phyloP scores from a whole-genome alignment of 2,329 filamentous ascomycete genomes.

The Arthroderma sp. region DNA sequence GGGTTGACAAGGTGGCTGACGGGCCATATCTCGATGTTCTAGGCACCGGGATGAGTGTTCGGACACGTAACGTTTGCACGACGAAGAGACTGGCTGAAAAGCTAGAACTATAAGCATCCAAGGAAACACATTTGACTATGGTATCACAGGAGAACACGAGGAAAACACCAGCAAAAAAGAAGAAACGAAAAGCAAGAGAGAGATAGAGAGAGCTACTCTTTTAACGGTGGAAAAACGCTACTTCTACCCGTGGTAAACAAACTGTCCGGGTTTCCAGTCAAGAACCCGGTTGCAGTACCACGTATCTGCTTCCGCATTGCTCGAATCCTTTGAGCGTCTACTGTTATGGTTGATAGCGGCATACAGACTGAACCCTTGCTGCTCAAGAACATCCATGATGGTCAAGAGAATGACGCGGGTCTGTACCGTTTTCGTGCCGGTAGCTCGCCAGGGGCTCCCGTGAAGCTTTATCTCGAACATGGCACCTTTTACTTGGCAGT shows the following conservation, averaged over 20 bases:
- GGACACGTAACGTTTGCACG: background rate
- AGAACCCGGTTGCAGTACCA: slow-evolving; percentile 10
- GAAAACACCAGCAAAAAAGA: background rate
- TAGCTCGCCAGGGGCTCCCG: slow-evolving; percentile 25
- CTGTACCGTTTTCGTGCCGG: slow-evolving; percentile 27
- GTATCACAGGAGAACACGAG: background rate
- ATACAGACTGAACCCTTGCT: slow-evolving; percentile 31
- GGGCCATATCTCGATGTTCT: background rate
- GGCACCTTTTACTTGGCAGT: slow-evolving; percentile 13
- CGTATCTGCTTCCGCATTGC: slow-evolving; percentile 4
- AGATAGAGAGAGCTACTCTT: too few relatives aligned
- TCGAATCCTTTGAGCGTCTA: slow-evolving; percentile 11
- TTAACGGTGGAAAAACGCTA: too few relatives aligned
- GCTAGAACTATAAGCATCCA: background rate
- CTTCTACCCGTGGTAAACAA: slow-evolving; percentile 6
- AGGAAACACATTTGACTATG: background rate
- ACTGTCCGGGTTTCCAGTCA: slow-evolving; percentile 7
- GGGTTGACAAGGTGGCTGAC: background rate
- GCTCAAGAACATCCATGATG: slow-evolving; percentile 27
- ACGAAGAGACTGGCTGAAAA: background rate
- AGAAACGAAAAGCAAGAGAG: background rate
- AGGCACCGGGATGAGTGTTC: background rate
- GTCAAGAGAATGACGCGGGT: slow-evolving; percentile 25
- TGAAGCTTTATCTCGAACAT: slow-evolving; percentile 24
- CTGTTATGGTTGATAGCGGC: slow-evolving; percentile 28